Evolutionary conservation across 2,329 filamentous ascomycete genomes (phyloP).

Genomic region (Stromatinia cepivora): DNA sequence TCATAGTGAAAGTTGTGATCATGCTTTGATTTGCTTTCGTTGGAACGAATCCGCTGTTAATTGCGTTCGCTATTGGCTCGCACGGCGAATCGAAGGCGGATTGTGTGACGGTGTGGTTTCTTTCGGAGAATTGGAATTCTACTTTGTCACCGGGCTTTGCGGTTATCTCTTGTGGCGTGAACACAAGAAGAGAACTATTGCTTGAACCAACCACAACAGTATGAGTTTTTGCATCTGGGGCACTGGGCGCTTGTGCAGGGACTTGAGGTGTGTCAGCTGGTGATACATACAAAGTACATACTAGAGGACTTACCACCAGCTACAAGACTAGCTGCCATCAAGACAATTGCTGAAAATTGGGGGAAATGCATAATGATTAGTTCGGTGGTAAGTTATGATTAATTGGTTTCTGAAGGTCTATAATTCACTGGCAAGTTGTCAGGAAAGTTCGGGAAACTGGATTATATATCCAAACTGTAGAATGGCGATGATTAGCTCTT

Average conservation of each 20-base stretch:
- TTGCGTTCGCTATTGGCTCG: constrained; percentile 56
- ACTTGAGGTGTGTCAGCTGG: neutral
- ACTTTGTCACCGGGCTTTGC: constrained; percentile 62
- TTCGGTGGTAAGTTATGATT: neutral
- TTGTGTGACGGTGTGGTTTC: constrained; percentile 79
- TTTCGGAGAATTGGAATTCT: constrained; percentile 64
- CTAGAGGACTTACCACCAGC: neutral
- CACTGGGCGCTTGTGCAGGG: constrained; percentile 1
- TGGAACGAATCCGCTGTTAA: constrained; percentile 59
- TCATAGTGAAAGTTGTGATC: constrained; percentile 60
- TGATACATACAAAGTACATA: neutral
- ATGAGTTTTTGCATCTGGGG: constrained; percentile 46
- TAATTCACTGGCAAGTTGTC: neutral
- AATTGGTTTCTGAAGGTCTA: neutral
- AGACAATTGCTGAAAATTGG: neutral
- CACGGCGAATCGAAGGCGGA: constrained; percentile 73
- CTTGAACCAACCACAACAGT: constrained; percentile 61
- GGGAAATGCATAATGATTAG: neutral
- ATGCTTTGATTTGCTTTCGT: constrained; percentile 57
- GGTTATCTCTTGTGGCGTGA: constrained; percentile 64
- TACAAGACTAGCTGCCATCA: constrained; percentile 5
- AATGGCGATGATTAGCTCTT: neutral
- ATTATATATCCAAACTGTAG: neutral
- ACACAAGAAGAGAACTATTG: constrained; percentile 51
- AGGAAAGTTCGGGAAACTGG: neutral